These are phyloP conservation scores for Colletotrichum tropicicola DNA, from an alignment of 2,329 filamentous ascomycete species.

Conservation along the genomic window DNA sequence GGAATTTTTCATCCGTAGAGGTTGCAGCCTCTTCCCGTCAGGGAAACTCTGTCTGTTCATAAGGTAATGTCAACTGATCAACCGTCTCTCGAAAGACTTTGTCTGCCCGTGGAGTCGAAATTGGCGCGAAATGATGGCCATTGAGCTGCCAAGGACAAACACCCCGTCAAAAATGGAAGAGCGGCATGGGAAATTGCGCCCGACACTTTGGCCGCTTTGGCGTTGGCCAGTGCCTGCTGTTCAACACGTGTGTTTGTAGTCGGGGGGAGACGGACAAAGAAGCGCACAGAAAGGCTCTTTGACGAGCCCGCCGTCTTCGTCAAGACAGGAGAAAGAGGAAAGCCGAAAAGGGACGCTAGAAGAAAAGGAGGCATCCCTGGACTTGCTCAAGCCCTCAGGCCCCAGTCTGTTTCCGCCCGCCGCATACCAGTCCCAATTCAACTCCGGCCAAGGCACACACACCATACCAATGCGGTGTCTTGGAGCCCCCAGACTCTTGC, in stretches of 20 bases:
- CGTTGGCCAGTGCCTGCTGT: conserved; percentile 9
- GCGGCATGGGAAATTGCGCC: conserved; percentile 14
- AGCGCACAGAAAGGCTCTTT: background rate
- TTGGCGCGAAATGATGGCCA: background rate
- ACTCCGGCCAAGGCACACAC: background rate
- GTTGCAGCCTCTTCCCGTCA: conserved; percentile 5
- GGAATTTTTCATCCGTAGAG: background rate
- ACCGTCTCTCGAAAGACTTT: background rate
- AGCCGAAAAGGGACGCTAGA: background rate
- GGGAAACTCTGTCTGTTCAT: background rate
- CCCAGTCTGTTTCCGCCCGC: background rate
- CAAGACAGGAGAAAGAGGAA: background rate
- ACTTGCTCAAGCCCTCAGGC: conserved; percentile 4
- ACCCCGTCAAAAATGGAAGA: background rate
- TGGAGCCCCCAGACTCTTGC: background rate
- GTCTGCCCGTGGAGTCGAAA: background rate
- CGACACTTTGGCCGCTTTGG: background rate
- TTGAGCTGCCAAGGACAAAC: background rate
- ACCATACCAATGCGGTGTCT: background rate
- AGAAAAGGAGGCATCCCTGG: conserved; percentile 16
- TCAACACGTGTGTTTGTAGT: background rate
- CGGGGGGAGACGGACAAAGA: background rate
- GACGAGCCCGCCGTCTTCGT: background rate
- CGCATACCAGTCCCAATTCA: conserved; percentile 8
- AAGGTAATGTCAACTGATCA: background rate